These are phyloP conservation scores for Coemansia sp. DNA, from an alignment of 192 early-diverging fungal species.

Conservation along the genomic window DNA sequence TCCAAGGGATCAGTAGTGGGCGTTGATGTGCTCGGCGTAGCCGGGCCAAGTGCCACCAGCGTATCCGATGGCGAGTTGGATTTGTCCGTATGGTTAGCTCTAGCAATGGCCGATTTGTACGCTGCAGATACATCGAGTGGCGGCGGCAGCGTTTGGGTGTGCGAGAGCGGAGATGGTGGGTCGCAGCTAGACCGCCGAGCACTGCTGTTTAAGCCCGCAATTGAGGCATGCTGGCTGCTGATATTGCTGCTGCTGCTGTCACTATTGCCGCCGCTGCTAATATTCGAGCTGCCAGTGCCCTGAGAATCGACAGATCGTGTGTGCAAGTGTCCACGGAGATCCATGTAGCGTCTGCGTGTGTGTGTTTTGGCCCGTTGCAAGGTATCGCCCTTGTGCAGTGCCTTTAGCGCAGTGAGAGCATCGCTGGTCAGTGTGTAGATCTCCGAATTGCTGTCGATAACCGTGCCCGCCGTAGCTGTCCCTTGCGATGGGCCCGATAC, in stretches of 20 bases:
- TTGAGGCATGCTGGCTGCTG: slow-evolving; percentile 11
- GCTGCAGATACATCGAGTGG: slow-evolving; percentile 31
- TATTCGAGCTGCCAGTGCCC: background rate
- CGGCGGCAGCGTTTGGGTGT: slow-evolving; percentile 19
- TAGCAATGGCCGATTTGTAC: background rate
- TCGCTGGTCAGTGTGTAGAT: slow-evolving; percentile 53
- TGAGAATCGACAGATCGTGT: slow-evolving; percentile 24
- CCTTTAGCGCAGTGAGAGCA: slow-evolving; percentile 25
- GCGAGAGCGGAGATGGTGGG: background rate
- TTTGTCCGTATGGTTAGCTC: background rate
- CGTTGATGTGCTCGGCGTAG: slow-evolving; percentile 1
- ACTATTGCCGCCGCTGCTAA: background rate
- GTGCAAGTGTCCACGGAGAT: slow-evolving; percentile 38
- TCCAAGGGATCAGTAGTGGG: background rate
- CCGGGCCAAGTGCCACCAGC: slow-evolving; percentile 29
- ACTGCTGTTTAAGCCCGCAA: background rate
- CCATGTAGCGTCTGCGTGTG: slow-evolving; percentile 45
- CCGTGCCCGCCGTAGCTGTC: background rate
- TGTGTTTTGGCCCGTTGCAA: slow-evolving; percentile 46
- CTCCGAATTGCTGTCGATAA: slow-evolving; percentile 53
- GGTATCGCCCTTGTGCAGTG: slow-evolving; percentile 34
- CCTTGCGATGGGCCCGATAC: slow-evolving; percentile 41
- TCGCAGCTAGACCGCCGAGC: background rate
- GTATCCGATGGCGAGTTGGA: slow-evolving; percentile 39
- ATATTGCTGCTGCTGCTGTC: slow-evolving; percentile 3